These are phyloP conservation scores for Iberis amara DNA, from an alignment of 441 rosid genomes.

Conservation along the genomic window DNA sequence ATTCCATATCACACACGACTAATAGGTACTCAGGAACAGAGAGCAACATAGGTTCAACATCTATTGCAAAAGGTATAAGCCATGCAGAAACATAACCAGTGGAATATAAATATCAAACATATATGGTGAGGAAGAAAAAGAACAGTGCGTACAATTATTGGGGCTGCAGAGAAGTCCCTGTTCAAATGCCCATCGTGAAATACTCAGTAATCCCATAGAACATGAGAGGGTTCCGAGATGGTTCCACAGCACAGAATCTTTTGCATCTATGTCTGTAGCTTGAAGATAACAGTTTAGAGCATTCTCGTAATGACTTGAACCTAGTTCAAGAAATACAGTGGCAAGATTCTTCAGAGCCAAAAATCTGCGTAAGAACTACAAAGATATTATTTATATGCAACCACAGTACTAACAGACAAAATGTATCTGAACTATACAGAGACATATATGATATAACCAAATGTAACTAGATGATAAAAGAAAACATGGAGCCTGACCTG, in stretches of 20 bases:
- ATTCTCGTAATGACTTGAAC: constrained; percentile 70
- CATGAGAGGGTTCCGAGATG: constrained; percentile 95
- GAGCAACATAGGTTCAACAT: constrained; percentile 12
- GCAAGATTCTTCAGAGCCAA: constrained; percentile 96
- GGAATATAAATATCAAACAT: neutral
- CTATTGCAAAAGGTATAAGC: constrained; percentile 6
- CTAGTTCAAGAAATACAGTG: constrained; percentile 86
- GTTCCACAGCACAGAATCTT: constrained; percentile 98
- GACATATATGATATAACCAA: constrained; percentile 20
- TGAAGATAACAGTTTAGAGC: constrained; percentile 93
- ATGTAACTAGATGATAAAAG: neutral
- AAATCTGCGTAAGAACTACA: constrained; percentile 49
- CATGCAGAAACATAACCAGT: constrained; percentile 11
- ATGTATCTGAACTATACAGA: neutral
- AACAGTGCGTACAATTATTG: constrained; percentile 68
- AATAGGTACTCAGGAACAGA: constrained; percentile 14
- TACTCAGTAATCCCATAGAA: constrained; percentile 87
- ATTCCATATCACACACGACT: constrained; percentile 15
- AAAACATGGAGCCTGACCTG: constrained; percentile 44
- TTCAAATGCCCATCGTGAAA: constrained; percentile 99
- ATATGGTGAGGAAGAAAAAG: constrained; percentile 11
- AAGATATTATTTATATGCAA: neutral
- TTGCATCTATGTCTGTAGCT: constrained; percentile 96
- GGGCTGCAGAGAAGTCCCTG: constrained; percentile 99
- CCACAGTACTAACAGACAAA: constrained; percentile 4